Percentiles rank a stretch among this genome's conserved stretches.
Evolutionary conservation across 1,139 yeast species (phyloP).

Genomic region (Suhomyces kunorum): DNA sequence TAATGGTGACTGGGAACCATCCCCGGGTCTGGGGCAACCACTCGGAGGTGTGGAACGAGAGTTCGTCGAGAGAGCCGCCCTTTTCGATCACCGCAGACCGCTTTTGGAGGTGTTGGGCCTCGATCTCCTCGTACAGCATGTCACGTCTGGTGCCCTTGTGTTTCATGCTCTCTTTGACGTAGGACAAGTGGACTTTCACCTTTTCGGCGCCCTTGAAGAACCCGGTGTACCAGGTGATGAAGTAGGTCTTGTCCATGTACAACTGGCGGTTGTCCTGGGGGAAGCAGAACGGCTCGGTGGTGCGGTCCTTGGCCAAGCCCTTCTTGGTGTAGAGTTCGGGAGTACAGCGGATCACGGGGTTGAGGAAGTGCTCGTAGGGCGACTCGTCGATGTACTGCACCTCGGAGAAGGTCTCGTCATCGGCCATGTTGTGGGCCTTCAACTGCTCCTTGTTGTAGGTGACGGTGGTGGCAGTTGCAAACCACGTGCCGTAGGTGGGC

Average conservation of each 20-base stretch:
- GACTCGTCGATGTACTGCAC: constrained; percentile 63
- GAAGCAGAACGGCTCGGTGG: constrained; percentile 78
- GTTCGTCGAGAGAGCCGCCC: constrained; percentile 43
- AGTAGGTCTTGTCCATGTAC: constrained; percentile 63
- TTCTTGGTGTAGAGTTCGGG: constrained; percentile 71
- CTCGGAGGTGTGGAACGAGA: constrained; percentile 63
- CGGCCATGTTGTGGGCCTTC: constrained; percentile 70
- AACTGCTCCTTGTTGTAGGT: constrained; percentile 57
- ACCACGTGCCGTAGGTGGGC: constrained; percentile 77
- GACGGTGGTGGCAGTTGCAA: constrained; percentile 67
- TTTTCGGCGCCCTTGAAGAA: constrained; percentile 56
- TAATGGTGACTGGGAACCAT: constrained; percentile 57
- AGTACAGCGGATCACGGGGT: constrained; percentile 81
- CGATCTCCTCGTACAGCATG: constrained; percentile 15
- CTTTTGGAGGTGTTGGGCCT: constrained; percentile 18
- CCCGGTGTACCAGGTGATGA: constrained; percentile 77
- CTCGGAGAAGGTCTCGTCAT: constrained; percentile 57
- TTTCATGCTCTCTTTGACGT: constrained; percentile 54
- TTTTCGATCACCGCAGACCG: constrained; percentile 40
- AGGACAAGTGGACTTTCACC: constrained; percentile 68
- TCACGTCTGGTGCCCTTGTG: constrained; percentile 61
- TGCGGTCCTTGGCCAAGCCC: constrained; percentile 57
- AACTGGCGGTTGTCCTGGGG: constrained; percentile 64
- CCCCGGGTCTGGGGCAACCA: constrained; percentile 74
- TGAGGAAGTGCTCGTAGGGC: constrained; percentile 63